Evolutionary conservation across 371 early-diverging fungal genomes (phyloP).

Genomic region (Rhizopus stolonifer): DNA sequence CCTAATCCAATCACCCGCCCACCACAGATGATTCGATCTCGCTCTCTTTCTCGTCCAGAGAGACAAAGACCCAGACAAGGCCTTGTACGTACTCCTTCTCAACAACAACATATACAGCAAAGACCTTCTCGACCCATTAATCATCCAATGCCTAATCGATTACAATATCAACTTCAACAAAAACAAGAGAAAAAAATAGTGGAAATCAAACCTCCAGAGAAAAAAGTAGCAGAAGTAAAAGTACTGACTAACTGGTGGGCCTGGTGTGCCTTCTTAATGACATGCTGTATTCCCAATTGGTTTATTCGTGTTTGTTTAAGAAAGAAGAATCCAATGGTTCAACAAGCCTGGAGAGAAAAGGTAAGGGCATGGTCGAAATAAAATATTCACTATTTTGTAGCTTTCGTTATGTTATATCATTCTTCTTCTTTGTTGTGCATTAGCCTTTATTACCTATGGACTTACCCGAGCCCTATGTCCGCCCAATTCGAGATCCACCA

Average conservation of each 20-base stretch:
- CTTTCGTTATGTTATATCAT: slow-evolving; percentile 71
- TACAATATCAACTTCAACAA: slow-evolving; percentile 46
- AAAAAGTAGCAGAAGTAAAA: slow-evolving; percentile 32
- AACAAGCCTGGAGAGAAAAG: slow-evolving; percentile 75
- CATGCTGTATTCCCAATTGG: slow-evolving; percentile 58
- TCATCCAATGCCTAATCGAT: slow-evolving; percentile 43
- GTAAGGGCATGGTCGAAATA: slow-evolving; percentile 21
- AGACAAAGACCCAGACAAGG: slow-evolving; percentile 46
- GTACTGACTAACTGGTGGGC: slow-evolving; percentile 54
- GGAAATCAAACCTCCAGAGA: slow-evolving; percentile 5
- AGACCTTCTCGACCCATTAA: slow-evolving; percentile 20
- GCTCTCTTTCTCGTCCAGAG: slow-evolving; percentile 49
- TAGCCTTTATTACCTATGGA: slow-evolving; percentile 69
- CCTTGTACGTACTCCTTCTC: slow-evolving; percentile 45
- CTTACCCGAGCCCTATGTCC: slow-evolving; percentile 55
- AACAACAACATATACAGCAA: slow-evolving; percentile 24
- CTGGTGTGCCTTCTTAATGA: slow-evolving; percentile 54
- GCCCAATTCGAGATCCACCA: background rate
- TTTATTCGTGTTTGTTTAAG: slow-evolving; percentile 48
- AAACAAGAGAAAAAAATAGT: slow-evolving; percentile 2
- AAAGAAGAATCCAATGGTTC: slow-evolving; percentile 45
- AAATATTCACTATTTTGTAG: slow-evolving; percentile 23
- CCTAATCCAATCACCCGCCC: too few relatives aligned
- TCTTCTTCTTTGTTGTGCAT: slow-evolving; percentile 49
- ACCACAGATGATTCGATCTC: slow-evolving; percentile 27